A percentile compares a stretch with the other conserved stretches of the same genome.
These are phyloP conservation scores for Verticillium alfalfae DNA, from an alignment of 2,329 filamentous ascomycete genomes.

Conservation along the genomic window DNA sequence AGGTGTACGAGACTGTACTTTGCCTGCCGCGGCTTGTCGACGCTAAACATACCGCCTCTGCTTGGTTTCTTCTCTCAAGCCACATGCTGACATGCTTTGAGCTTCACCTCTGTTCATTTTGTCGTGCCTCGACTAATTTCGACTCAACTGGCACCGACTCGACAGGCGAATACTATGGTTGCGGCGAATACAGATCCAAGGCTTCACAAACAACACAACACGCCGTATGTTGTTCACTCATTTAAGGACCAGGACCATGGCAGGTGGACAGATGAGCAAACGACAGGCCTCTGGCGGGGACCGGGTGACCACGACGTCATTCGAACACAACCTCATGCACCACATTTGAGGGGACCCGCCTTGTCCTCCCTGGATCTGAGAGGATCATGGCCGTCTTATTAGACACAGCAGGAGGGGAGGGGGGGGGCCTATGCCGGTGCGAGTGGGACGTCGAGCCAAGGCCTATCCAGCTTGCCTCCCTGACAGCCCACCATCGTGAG, in stretches of 20 bases:
- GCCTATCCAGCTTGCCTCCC: background rate
- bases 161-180: too few species aligned
- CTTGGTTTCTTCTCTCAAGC: background rate
- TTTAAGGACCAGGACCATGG: background rate
- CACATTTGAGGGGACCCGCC: constrained; percentile 11
- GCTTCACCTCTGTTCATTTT: background rate
- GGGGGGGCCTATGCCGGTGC: constrained; percentile 5
- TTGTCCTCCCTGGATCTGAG: constrained; percentile 8
- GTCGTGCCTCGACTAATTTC: constrained; percentile 2
- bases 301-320: constrained; percentile 20
- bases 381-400: constrained; percentile 4
- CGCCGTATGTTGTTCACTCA: background rate
- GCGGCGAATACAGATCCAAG: too few species aligned
- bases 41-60: background rate
- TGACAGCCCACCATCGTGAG: background rate
- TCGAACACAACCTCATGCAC: constrained; percentile 12
- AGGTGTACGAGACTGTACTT: background rate
- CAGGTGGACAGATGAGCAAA: background rate
- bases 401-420: background rate
- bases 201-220: too few species aligned
- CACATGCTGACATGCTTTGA: background rate
- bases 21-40: background rate
- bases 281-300: constrained; percentile 7
- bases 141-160: background rate
- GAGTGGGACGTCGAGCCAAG: constrained; percentile 8